Percentiles rank a stretch among this genome's conserved stretches.
phyloP scores from a whole-genome alignment of 495 filamentous ascomycete species.

The Penicillium mononematosum region DNA sequence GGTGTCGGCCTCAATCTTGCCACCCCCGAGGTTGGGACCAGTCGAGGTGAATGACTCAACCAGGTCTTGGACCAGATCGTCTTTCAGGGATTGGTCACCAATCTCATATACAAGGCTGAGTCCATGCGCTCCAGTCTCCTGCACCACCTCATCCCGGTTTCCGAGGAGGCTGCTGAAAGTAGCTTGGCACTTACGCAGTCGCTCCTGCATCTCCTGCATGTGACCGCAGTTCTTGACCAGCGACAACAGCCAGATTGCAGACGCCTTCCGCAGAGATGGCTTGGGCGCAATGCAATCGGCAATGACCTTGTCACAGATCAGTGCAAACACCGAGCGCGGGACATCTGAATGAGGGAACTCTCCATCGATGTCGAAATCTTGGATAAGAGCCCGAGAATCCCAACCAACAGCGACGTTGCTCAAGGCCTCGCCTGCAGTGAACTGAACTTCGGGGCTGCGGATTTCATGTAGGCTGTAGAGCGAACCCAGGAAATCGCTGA shows the following conservation, averaged over 20 bases:
- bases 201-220: conserved; percentile 63
- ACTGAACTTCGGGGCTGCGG: conserved; percentile 79
- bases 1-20: conserved; percentile 81
- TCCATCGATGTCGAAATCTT: conserved; percentile 62
- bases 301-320: conserved; percentile 65
- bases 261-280: conserved; percentile 82
- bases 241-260: conserved; percentile 88
- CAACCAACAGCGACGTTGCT: conserved; percentile 74
- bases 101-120: conserved; percentile 89
- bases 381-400: conserved; percentile 61
- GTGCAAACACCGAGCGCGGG: conserved; percentile 49
- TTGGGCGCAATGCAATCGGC: conserved; percentile 76
- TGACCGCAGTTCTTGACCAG: conserved; percentile 90
- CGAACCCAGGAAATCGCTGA: conserved; percentile 52
- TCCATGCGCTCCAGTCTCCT: conserved; percentile 90
- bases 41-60: conserved; percentile 83
- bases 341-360: conserved; percentile 39
- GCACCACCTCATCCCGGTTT: conserved; percentile 87
- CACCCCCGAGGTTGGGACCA: conserved; percentile 61
- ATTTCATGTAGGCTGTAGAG: conserved; percentile 78
- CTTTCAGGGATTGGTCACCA: conserved; percentile 74
- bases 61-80: conserved; percentile 80
- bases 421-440: conserved; percentile 83
- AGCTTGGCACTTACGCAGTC: conserved; percentile 74
- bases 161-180: conserved; percentile 85